A percentile compares a stretch with the other conserved stretches of the same genome.
Conservation (phyloP, 2,329 filamentous ascomycete genomes). For the Epichloe gansuensis region DNA sequence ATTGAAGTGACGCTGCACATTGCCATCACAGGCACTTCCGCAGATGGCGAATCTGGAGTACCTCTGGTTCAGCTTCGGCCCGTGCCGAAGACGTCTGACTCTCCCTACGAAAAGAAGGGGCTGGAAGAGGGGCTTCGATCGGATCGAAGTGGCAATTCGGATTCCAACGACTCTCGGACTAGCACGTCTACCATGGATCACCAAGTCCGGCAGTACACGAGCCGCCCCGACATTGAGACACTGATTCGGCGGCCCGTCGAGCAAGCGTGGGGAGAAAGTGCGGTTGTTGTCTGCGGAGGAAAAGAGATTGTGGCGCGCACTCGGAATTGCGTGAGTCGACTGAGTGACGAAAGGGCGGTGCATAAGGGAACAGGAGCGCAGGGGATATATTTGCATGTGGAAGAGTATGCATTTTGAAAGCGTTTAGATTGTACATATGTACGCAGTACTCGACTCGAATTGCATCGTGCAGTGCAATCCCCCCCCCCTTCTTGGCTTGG, state of each 20-base stretch:
- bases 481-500: too few relatives aligned
- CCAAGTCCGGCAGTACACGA: constrained; percentile 29
- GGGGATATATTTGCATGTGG: constrained; percentile 46
- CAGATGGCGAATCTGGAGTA: constrained; percentile 1
- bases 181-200: constrained; percentile 15
- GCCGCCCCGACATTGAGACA: constrained; percentile 35
- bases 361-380: constrained; percentile 53
- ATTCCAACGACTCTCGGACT: neutral
- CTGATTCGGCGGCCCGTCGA: constrained; percentile 43
- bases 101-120: neutral
- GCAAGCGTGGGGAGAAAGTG: constrained; percentile 46
- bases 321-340: constrained; percentile 39
- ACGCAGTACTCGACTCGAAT: too few relatives aligned
- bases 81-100: neutral
- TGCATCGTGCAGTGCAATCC: too few relatives aligned
- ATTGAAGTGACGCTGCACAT: constrained; percentile 40
- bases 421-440: too few relatives aligned
- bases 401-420: constrained; percentile 42
- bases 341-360: constrained; percentile 49
- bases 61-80: constrained; percentile 2
- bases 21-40: constrained; percentile 33
- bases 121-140: neutral
- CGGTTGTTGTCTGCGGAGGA: constrained; percentile 47
- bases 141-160: neutral
- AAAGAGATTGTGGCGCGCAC: constrained; percentile 39